These are phyloP conservation scores for Lachancea lanzarotensis DNA, from an alignment of 805 yeast genomes.

Conservation along the genomic window DNA sequence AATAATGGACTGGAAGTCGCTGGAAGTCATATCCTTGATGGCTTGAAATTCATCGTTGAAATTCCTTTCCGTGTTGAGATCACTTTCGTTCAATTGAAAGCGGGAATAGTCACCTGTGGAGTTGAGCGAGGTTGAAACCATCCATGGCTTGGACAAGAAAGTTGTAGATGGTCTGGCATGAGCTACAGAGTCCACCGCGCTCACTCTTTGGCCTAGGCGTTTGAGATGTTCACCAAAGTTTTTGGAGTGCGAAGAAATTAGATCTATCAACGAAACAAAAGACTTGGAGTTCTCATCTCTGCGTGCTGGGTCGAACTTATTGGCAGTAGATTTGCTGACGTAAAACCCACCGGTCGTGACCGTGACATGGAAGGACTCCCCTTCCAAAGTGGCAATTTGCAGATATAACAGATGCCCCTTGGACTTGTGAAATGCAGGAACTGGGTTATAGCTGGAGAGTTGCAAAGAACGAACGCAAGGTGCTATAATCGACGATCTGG, in stretches of 20 bases:
- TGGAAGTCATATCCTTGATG: conserved; percentile 60
- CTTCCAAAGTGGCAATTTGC: conserved; percentile 70
- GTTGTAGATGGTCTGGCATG: conserved; percentile 56
- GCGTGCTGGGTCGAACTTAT: conserved; percentile 62
- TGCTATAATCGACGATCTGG: conserved; percentile 21
- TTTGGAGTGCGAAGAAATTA: conserved; percentile 63
- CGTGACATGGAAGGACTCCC: conserved; percentile 71
- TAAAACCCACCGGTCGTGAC: conserved; percentile 74
- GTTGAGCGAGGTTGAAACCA: conserved; percentile 32
- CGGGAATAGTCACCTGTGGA: conserved; percentile 51
- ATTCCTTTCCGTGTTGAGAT: conserved; percentile 47
- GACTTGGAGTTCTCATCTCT: conserved; percentile 21
- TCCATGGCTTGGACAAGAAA: conserved; percentile 71
- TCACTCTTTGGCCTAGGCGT: conserved; percentile 42
- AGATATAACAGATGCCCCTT: conserved; percentile 80
- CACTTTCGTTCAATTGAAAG: conserved; percentile 40
- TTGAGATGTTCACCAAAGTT: conserved; percentile 48
- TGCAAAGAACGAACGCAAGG: conserved; percentile 52
- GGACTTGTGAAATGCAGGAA: conserved; percentile 52
- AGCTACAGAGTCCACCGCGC: conserved; percentile 44
- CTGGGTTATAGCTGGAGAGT: conserved; percentile 83
- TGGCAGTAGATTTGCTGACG: conserved; percentile 61
- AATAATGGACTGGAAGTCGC: conserved; percentile 57
- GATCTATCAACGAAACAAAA: conserved; percentile 46
- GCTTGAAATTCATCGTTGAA: conserved; percentile 92